Evolutionary conservation across 306 rosid species (phyloP).

Genomic region (Trifolium fragiferum): DNA sequence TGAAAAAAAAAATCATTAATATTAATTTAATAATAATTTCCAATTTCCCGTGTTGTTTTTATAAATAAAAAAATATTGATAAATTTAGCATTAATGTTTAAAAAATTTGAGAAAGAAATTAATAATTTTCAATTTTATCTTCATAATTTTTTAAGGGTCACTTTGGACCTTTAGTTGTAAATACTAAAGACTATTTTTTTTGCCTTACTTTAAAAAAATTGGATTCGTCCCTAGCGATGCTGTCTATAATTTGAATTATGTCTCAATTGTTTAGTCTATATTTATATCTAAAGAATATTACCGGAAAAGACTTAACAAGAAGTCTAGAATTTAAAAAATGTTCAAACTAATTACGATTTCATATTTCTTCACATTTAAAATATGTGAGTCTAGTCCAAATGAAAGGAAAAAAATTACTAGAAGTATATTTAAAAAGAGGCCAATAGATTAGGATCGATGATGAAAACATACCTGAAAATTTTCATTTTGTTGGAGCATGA

Average conservation of each 20-base stretch:
- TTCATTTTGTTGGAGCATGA: conserved; percentile 84
- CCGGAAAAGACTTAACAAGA: too few relatives aligned
- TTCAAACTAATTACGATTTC: too few relatives aligned
- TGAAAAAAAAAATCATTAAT: too few relatives aligned
- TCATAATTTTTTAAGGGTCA: background rate
- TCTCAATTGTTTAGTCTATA: background rate
- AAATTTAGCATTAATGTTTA: too few relatives aligned
- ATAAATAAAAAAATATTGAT: too few relatives aligned
- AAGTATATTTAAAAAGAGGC: background rate
- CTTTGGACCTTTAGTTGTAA: background rate
- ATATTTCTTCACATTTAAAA: too few relatives aligned
- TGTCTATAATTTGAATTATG: background rate
- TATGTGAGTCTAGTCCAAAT: too few relatives aligned
- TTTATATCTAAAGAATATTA: background rate
- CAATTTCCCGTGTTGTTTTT: too few relatives aligned
- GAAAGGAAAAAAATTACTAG: background rate
- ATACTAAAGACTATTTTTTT: background rate
- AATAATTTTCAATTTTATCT: background rate
- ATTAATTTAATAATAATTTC: too few relatives aligned
- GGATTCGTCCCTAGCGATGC: too few relatives aligned
- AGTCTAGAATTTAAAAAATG: too few relatives aligned
- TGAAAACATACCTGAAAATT: conserved; percentile 67
- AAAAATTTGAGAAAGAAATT: too few relatives aligned
- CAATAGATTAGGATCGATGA: background rate
- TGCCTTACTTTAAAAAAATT: background rate